Evolutionary conservation across 345 rosid species (phyloP), one percentile per base, ranked within the genome.

Genomic region (Gossypium ekmanianum): DNA sequence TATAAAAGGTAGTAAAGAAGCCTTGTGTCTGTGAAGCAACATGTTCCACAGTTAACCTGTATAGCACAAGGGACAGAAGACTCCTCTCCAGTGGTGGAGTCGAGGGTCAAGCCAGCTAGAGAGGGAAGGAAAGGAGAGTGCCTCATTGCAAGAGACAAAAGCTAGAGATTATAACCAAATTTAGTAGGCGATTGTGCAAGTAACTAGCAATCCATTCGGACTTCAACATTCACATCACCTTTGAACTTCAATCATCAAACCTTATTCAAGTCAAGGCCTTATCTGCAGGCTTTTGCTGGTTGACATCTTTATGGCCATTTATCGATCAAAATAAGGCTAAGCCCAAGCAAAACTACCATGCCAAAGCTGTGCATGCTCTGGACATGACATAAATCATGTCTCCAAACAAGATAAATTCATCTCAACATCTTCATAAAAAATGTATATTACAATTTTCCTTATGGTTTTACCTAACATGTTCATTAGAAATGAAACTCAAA

Each of bases 371-470:
- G 43, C 13, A 48, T 24, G 57, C 44, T 24, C 44, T 7, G 7
- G 41, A n/a, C 17, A 66, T 66, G 54, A 66, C 13, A 59, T 59
- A 66, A 44, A 66, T 45, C 39, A 66, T 22, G 55, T 45, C 45
- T 22, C 71, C 54, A 20, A 26, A 26, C 44, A 50, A 26, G 72
- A 3, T 14, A 59, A 68, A 68, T 68, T 22, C 58, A 26, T 11
- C 20, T 50, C 17, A 68, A 2, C 4, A n/a, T 68, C 41, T 45
- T 68, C 57, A 24, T 26, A 3, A 18, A 68, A 50, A 16, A 50
- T 1, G 2, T 7, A 68, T 34, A 12, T 26, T 50, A 48, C 52
- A 3, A 50, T 50, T 26, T 50, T 68, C 58, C n/a, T 68, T 22
- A 47, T 47, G 56, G 34, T 17, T 68, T 24, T 47, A 68, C 34